Conservation (phyloP, 2,329 filamentous ascomycete genomes). For the Pezicula neosporulosa region DNA sequence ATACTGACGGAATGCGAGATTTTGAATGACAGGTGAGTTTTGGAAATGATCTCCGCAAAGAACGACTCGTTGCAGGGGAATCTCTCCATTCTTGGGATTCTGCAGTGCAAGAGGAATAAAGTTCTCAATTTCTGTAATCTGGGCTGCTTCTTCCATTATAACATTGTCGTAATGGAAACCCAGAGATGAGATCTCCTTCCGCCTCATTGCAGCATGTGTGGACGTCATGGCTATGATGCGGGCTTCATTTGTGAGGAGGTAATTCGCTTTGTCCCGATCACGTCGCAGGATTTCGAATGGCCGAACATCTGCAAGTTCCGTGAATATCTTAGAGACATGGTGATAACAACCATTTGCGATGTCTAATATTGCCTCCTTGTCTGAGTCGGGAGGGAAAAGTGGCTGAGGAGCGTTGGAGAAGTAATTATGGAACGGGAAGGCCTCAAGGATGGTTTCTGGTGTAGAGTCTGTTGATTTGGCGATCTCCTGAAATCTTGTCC, state of each 20-base stretch:
- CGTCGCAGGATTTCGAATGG: conserved; percentile 92
- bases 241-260: conserved; percentile 92
- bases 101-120: conserved; percentile 96
- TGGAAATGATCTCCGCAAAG: conserved; percentile 94
- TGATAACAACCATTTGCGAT: conserved; percentile 80
- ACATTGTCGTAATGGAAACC: conserved; percentile 98
- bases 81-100: conserved; percentile 67
- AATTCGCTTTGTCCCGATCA: conserved; percentile 91
- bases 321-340: conserved; percentile 87
- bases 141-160: conserved; percentile 96
- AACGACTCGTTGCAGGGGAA: conserved; percentile 81
- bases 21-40: conserved; percentile 94
- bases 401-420: conserved; percentile 86
- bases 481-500: conserved; percentile 77
- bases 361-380: conserved; percentile 68
- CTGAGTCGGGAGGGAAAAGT: conserved; percentile 66
- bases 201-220: conserved; percentile 92
- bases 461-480: conserved; percentile 53
- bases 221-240: conserved; percentile 98
- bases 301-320: conserved; percentile 85
- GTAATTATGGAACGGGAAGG: conserved; percentile 85
- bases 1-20: conserved; percentile 89
- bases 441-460: conserved; percentile 59
- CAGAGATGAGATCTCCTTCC: conserved; percentile 84
- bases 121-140: conserved; percentile 95